Base-by-base conservation (phyloP, 1,284 basidiomycete genomes). In the Pterula multifida region DNA sequence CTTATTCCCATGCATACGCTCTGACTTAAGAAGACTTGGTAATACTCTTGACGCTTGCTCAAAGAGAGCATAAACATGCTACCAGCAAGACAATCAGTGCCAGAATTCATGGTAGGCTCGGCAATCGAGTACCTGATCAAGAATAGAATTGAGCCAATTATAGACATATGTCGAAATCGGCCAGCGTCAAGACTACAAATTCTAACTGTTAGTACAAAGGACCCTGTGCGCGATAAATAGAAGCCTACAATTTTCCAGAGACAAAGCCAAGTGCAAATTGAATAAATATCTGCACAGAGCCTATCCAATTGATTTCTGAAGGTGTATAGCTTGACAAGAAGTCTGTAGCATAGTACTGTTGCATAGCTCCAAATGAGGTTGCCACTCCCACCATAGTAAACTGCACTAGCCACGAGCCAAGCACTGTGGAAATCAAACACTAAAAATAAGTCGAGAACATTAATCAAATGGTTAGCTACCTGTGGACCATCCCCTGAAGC, bases 1-100 rank as follows among this genome's bases (percentile, higher is more conserved):
- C 52, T 50, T 3, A 54, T 45, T 19, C 57, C 56, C 53, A 58
- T 55, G 24, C 56, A 55, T 9, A 57, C 42, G 32, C 61, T 60
- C 55, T 63, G 61, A 1, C 56, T 42, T 13, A 54, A 51, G 49
- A 61, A 47, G 9, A 60, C 58, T 53, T 67, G 61, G 50, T 65
- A 67, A 52, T 63, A 68, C 23, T 59, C 56, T 28, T 58, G 52
- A 3, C 51, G 59, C 36, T 58, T 52, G 2, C 59, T 56, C 21
- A 68, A 58, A 17, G 64, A 65, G 12, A 65, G 57, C 65, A 68
- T 65, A 55, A 68, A 67, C 3, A 65, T 56, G 3, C 60, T 63
- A n/a, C n/a, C n/a, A n/a, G n/a, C n/a, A n/a, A n/a, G n/a, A n/a
- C n/a, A n/a, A n/a, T n/a, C n/a, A n/a, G n/a, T n/a, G n/a, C n/a